Evolutionary conservation across 345 rosid species (phyloP), one percentile per base, ranked within the genome.

Genomic region (Sapria himalayana): DNA sequence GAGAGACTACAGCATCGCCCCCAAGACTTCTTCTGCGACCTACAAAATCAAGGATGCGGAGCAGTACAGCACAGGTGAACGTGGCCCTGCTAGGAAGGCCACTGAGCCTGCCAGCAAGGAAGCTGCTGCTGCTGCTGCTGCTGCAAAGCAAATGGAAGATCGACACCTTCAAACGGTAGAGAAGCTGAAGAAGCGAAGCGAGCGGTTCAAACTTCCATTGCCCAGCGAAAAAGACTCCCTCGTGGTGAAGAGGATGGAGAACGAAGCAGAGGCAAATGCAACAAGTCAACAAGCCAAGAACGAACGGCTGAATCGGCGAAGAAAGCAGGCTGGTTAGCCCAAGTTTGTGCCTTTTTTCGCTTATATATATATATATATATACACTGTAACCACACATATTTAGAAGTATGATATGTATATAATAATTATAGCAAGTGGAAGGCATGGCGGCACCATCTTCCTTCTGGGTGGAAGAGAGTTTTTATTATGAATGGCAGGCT

Each of bases 151-250:
- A 17, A 18, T 46, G 19, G 84, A 79, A 51, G 81, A 77, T 57
- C 67, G 65, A 34, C 95, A 76, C 58, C 61, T 74, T 29, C 93
- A 82, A 58, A 89, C 95, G 0, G 84, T 89, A 15, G 98, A 82
- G 71, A 89, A 82, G 73, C 66, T 89, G 58, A 89, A 89, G 77
- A 89, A 89, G 57, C 74, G 98, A 38, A 89, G 98, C 36, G 95
- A 89, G 71, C 66, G 98, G 55, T 89, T 89, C 71, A 89, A 77
- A 62, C 78, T 82, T 51, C 98, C 98, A 18, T 68, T 84, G 92
- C 73, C 92, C 11, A 67, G 58, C 19, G 98, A 75, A 48, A 79
- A 79, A 55, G 93, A 74, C 43, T 41, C 60, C 15, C 10, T 47
- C 12, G 43, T 64, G 42, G 51, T 61, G 33, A 82, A 82, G 63